Evolutionary conservation across 148 eudicot species (phyloP), one percentile per base, ranked within the genome.

Genomic region (Tetragonia tetragonoides): DNA sequence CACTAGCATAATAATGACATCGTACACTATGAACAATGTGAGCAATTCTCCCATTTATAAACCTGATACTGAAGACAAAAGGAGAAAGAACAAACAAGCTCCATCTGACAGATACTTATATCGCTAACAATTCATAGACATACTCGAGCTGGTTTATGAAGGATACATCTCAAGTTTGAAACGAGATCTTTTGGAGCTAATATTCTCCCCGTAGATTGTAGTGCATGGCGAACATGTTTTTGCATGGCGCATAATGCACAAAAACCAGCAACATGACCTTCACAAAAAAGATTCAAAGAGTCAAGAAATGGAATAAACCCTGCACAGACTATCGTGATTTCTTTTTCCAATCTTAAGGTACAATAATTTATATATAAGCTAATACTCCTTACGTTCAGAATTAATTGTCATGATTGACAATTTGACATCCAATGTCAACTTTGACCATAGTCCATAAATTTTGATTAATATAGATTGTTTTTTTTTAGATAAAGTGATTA

Each of bases 241-340:
- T 94, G 95, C 34, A 94, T 89, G 74, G 98, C 92, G 76, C 98
- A 94, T 56, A 94, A 80, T 63, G 98, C 91, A 86, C 98, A 94
- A 79, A 94, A 94, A 53, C 97, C 98, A 81, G 92, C 87, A 70
- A 83, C 83, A 73, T 87, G 95, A 54, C 98, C 98, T 94, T 78
- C 84, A 88, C 15, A 38, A 87, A 77, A 14, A 53, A 71, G 66
- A 37, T 54, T n/a, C 23, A 77, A 70, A 39, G 56, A n/a, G 40
- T 37, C 64, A 62, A 74, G 28, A 15, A 66, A 60, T n/a, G 28
- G 18, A 67, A 21, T 10, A 2, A 15, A 28, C 34, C 34, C 34
- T 28, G 34, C 34, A 28, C 42, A 44, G 47, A 24, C 7, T 7
- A 23, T 40, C 34, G 34, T 28, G 34, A 28, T 28, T 28, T 28